Conservation (phyloP, 2,329 filamentous ascomycete species). For the Colletotrichum sp. region DNA sequence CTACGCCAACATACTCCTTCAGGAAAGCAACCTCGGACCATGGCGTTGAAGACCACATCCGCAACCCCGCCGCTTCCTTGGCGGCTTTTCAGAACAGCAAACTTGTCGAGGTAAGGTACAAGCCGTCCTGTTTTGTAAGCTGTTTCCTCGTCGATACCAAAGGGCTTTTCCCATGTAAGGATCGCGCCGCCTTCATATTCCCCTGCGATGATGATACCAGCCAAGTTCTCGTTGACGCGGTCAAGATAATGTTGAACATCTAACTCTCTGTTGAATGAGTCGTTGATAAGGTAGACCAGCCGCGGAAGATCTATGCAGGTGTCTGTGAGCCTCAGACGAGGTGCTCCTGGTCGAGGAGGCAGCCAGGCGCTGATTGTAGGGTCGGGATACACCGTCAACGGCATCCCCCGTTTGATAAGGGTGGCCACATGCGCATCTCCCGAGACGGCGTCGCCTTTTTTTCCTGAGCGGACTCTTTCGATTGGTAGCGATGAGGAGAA, state of each 20-base stretch:
- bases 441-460: constrained; percentile 1
- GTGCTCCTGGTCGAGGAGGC: constrained; percentile 62
- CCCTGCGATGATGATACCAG: constrained; percentile 92
- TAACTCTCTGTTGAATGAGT: constrained; percentile 87
- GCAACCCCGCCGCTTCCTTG: constrained; percentile 93
- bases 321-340: constrained; percentile 76
- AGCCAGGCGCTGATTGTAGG: constrained; percentile 70
- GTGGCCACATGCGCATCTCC: constrained; percentile 61
- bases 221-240: constrained; percentile 81
- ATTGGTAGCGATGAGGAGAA: constrained; percentile 89
- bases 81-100: constrained; percentile 86
- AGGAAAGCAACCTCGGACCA: constrained; percentile 90
- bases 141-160: constrained; percentile 58
- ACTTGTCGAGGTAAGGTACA: constrained; percentile 96
- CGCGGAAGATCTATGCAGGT: constrained; percentile 82
- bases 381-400: constrained; percentile 82
- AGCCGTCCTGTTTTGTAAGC: constrained; percentile 63
- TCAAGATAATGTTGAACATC: constrained; percentile 83
- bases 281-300: constrained; percentile 86
- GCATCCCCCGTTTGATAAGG: constrained; percentile 90
- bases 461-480: constrained; percentile 58
- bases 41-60: constrained; percentile 94
- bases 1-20: constrained; percentile 91
- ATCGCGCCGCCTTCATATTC: constrained; percentile 97
- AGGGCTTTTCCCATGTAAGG: constrained; percentile 89